Conservation (phyloP, 192 early-diverging fungal species). For the Neocallimastix lanati region DNA sequence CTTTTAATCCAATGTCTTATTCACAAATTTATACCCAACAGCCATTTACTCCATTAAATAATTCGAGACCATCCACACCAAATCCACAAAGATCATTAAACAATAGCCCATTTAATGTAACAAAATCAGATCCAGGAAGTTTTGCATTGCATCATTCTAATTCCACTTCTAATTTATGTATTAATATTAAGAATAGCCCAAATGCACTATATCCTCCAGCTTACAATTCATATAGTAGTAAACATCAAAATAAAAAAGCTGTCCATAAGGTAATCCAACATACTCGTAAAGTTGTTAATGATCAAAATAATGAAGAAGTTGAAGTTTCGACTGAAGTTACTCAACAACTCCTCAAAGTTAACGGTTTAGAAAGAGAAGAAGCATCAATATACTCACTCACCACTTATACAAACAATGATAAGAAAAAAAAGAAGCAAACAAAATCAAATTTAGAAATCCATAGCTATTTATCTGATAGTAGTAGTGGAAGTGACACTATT, state of each 20-base stretch:
- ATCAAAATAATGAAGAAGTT: neutral
- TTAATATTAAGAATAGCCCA: neutral
- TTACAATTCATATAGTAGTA: neutral
- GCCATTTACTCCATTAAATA: neutral
- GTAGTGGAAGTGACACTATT: neutral
- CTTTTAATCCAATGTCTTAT: neutral
- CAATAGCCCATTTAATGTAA: neutral
- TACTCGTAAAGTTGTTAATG: neutral
- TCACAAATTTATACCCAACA: neutral
- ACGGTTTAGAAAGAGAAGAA: neutral
- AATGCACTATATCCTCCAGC: neutral
- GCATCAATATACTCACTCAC: neutral
- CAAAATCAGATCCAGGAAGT: no score
- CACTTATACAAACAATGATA: neutral
- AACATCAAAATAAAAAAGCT: neutral
- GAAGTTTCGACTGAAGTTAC: neutral
- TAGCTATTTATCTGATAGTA: neutral
- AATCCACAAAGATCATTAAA: neutral
- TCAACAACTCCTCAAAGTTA: neutral
- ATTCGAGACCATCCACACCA: neutral
- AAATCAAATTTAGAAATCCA: neutral
- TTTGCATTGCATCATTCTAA: neutral
- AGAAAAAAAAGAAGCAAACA: neutral
- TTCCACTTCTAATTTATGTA: neutral
- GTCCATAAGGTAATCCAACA: neutral